These are phyloP conservation scores for Volutella citrinella DNA, from an alignment of 2,329 filamentous ascomycete species.

Conservation along the genomic window DNA sequence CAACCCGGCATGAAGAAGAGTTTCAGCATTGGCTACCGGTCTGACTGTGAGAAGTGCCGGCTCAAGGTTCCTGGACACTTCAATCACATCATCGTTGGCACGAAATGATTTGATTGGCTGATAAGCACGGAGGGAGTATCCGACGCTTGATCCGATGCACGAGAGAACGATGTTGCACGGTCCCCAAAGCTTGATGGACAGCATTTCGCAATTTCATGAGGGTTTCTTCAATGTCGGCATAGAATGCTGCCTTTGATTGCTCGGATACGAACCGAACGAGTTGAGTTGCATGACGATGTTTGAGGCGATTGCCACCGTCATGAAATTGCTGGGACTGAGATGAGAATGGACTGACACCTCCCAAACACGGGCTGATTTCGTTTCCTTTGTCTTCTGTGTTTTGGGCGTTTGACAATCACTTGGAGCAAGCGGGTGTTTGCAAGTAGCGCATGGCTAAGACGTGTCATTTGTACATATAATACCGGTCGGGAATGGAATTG, in stretches of 20 bases:
- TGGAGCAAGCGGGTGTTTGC: slow-evolving; percentile 12
- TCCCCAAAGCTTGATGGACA: too few relatives aligned
- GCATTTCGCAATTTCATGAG: too few relatives aligned
- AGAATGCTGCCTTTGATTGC: too few relatives aligned
- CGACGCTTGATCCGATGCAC: too few relatives aligned
- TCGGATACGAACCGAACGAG: too few relatives aligned
- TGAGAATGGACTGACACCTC: slow-evolving; percentile 8
- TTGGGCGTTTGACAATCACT: slow-evolving; percentile 6
- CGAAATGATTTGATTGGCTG: too few relatives aligned
- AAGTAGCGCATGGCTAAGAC: slow-evolving; percentile 14
- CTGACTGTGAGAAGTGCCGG: slow-evolving; percentile 75
- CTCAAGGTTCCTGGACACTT: slow-evolving; percentile 75
- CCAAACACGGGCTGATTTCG: too few relatives aligned
- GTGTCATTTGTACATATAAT: slow-evolving; percentile 4
- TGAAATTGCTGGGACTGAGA: slow-evolving; percentile 3
- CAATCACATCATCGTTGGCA: slow-evolving; percentile 67
- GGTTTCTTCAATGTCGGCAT: too few relatives aligned
- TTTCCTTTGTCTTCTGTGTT: slow-evolving; percentile 7
- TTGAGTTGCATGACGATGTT: too few relatives aligned
- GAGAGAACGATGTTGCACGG: background rate
- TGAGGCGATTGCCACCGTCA: too few relatives aligned
- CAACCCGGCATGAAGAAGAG: slow-evolving; percentile 65
- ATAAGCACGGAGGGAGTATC: too few relatives aligned
- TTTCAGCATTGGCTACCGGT: slow-evolving; percentile 75
- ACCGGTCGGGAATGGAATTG: slow-evolving; percentile 8